These are phyloP conservation scores for Salicornia ramosissima DNA, from an alignment of 148 eudicot genomes.

Conservation along the genomic window DNA sequence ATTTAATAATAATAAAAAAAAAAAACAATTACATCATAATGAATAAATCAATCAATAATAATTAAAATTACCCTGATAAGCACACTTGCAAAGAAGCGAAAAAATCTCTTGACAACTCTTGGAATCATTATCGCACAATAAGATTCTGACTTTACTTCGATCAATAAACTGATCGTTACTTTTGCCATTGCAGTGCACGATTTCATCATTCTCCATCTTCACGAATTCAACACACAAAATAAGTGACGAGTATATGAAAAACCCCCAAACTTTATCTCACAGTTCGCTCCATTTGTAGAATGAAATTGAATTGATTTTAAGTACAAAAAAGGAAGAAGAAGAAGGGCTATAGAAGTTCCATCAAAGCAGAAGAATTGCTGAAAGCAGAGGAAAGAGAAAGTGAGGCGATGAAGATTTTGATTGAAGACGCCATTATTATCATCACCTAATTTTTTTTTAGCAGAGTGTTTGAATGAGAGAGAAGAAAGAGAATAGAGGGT, in stretches of 20 bases:
- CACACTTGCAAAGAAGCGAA: conserved; percentile 65
- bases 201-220: conserved; percentile 19
- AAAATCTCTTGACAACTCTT: conserved; percentile 60
- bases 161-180: conserved; percentile 68
- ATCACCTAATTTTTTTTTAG: conserved; percentile 3
- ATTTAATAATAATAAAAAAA: too few relatives aligned
- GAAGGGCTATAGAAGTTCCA: conserved; percentile 37
- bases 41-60: not conserved
- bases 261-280: conserved; percentile 13
- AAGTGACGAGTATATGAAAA: not conserved
- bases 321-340: too few relatives aligned
- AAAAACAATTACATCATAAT: not conserved
- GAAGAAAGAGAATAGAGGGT: not conserved
- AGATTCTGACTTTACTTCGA: conserved; percentile 83
- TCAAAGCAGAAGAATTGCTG: conserved; percentile 16
- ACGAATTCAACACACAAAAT: conserved; percentile 1
- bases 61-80: conserved; percentile 66
- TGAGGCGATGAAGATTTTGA: conserved; percentile 13
- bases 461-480: not conserved
- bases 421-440: conserved; percentile 22
- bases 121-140: conserved; percentile 70
- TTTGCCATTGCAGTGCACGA: conserved; percentile 38
- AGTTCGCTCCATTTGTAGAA: not conserved
- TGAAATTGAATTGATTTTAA: too few relatives aligned
- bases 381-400: conserved; percentile 15